Evolutionary conservation across 1,139 yeast species (phyloP).

Genomic region (Pichia sp.): DNA sequence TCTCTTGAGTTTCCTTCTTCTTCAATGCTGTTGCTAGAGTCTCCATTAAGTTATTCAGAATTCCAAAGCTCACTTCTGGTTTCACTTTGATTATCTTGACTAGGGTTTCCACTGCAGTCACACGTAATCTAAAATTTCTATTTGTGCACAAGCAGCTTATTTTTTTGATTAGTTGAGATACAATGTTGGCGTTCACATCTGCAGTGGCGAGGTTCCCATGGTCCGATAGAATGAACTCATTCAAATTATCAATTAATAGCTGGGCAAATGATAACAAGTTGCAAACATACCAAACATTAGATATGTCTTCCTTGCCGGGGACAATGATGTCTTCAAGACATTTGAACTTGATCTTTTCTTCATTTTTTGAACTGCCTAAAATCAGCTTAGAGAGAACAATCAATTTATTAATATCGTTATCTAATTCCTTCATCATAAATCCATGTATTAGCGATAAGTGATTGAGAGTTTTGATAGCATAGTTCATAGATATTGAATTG

Average conservation of each 20-base stretch:
- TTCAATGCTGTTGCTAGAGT: conserved; percentile 26
- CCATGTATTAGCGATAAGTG: conserved; percentile 23
- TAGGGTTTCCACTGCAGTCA: conserved; percentile 30
- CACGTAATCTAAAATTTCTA: conserved; percentile 31
- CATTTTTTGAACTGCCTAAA: conserved; percentile 13
- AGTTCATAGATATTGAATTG: conserved; percentile 15
- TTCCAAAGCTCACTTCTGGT: conserved; percentile 23
- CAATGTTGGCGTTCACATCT: conserved; percentile 21
- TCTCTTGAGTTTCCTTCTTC: conserved; percentile 20
- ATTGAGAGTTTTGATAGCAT: conserved; percentile 18
- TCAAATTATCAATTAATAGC: conserved; percentile 22
- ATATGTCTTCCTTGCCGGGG: conserved; percentile 6
- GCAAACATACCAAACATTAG: conserved; percentile 22
- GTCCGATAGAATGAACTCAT: conserved; percentile 26
- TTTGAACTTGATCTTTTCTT: conserved; percentile 14
- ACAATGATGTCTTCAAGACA: conserved; percentile 14
- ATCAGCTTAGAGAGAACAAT: conserved; percentile 23
- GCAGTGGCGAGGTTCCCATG: conserved; percentile 18
- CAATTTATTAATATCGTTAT: conserved; percentile 25
- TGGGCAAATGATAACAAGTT: conserved; percentile 23
- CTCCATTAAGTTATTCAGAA: conserved; percentile 29
- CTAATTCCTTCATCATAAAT: conserved; percentile 24
- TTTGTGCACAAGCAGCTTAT: conserved; percentile 29
- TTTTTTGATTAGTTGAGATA: conserved; percentile 19
- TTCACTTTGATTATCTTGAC: conserved; percentile 22